Base-by-base conservation (phyloP, 208 protist species). In the Trypanosoma cruzi region DNA sequence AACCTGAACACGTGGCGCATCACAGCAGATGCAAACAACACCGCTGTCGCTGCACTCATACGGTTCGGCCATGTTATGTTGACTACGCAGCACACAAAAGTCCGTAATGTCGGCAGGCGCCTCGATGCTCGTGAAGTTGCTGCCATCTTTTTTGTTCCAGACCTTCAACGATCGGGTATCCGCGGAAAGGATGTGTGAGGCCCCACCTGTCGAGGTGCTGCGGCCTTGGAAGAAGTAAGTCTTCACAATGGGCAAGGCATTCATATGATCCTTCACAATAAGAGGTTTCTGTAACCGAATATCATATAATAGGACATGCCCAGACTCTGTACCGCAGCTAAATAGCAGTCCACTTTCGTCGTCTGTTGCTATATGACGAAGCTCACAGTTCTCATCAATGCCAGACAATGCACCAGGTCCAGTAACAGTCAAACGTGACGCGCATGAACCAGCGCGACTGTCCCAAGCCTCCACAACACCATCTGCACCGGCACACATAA, bases 211-310 rank as follows among this genome's bases (percentile, higher is more conserved):
- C 8, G 82, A 86, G 24, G 85, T 90, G 74, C 92, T 95, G 26
- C 78, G 71, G 42, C 91, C 84, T 28, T 89, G 63, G 73, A 98
- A 96, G 79, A 97, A 98, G 67, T 95, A 88, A 22, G 97, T 92
- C 74, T 95, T 89, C 11, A 92, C 81, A 69, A 99, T 97, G 18
- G 97, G 97, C 50, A 97, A 64, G 29, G 90, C 86, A 82, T 99
- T 98, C 79, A 96, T 88, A 80, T 99, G 97, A 77, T 99, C 96
- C 84, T 98, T 99, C 40, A 96, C 81, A 20, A 97, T 80, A 8
- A 98, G 64, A 49, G 92, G 89, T 63, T 85, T 85, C 37, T 91
- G 75, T 52, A 95, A 79, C 18, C 94, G 90, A 16, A 98, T 55
- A 63, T 98, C 94, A 78, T 94, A 98, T 20, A 98, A 59, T 36